Evolutionary conservation across 805 yeast species (phyloP).

Genomic region (Spathaspora girioi): DNA sequence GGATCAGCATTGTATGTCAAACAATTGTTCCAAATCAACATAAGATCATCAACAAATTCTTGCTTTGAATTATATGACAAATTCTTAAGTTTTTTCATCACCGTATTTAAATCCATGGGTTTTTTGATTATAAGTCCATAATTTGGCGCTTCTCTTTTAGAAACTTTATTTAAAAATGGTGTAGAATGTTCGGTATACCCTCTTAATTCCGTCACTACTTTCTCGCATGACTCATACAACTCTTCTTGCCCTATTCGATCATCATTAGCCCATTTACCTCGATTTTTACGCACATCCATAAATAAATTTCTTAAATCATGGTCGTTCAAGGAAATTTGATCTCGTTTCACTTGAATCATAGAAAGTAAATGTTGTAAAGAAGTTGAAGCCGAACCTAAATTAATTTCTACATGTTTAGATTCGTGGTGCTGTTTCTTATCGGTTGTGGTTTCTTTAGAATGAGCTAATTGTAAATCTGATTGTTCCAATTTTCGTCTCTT

Average conservation of each 20-base stretch:
- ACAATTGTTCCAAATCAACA: slow-evolving; percentile 95
- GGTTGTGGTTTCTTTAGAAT: slow-evolving; percentile 14
- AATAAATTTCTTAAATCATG: slow-evolving; percentile 79
- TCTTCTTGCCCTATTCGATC: slow-evolving; percentile 97
- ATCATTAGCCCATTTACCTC: slow-evolving; percentile 98
- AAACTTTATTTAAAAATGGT: slow-evolving; percentile 92
- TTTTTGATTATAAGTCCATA: slow-evolving; percentile 83
- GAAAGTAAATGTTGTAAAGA: slow-evolving; percentile 72
- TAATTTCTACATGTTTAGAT: slow-evolving; percentile 23
- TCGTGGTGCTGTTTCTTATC: slow-evolving; percentile 7
- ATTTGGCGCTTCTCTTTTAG: slow-evolving; percentile 96
- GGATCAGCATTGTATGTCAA: slow-evolving; percentile 93
- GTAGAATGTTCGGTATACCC: slow-evolving; percentile 95
- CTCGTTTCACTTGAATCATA: slow-evolving; percentile 75
- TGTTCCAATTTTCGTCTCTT: slow-evolving; percentile 77
- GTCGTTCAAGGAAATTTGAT: slow-evolving; percentile 72
- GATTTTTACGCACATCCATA: slow-evolving; percentile 87
- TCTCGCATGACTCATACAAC: slow-evolving; percentile 94
- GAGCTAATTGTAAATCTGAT: slow-evolving; percentile 66
- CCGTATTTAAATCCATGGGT: slow-evolving; percentile 97
- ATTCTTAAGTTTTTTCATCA: slow-evolving; percentile 79
- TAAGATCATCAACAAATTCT: slow-evolving; percentile 91
- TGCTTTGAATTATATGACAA: slow-evolving; percentile 80
- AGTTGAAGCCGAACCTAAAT: slow-evolving; percentile 35
- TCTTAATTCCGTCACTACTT: slow-evolving; percentile 84